Evolutionary conservation across 2,329 filamentous ascomycete genomes (phyloP), one percentile per base, ranked within the genome.

Genomic region (Cladosporium phlei): DNA sequence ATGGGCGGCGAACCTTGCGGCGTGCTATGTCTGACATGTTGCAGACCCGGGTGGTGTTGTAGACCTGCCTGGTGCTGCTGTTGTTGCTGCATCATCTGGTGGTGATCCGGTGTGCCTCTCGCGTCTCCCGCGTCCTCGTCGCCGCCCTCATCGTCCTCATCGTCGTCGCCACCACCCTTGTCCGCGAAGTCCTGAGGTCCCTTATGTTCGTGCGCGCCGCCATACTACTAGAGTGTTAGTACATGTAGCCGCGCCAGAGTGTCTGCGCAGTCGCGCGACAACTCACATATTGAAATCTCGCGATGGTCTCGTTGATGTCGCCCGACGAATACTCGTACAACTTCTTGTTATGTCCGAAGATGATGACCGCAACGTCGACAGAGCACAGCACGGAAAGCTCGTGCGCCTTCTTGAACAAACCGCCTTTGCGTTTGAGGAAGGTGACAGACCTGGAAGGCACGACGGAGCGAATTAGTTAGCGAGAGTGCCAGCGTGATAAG

Each of bases 271-370:
- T 33, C 17, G 16, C 50, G 45, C 54, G 48, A 37, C 20, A 42
- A 80, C 88, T 61, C 74, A 96, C 91, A 69, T 90, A 95, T 80
- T 89, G 84, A 65, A 95, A 94, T 65, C 88, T 80, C 42, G 80
- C 79, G 56, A 98, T 82, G 39, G 94, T 86, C 55, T 96, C 88
- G 66, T 85, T 85, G 79, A 98, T 95, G 67, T 96, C 88, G 58
- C 82, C 77, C 14, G 91, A 97, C 10, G 90, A 97, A 68, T 95
- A 98, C 69, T 98, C 89, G 69, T 97, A 96, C 20, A 98, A 78
- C 73, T 97, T 97, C 78, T 97, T 98, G 70, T 98, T 98, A 71
- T 88, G 90, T 54, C 91, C 91, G 64, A 97, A 97, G 62, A 98
- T 96, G 67, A 98, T 93, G 62, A 98, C 93, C 30, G 93, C 93